Evolutionary conservation across 2,329 filamentous ascomycete genomes (phyloP).

Genomic region (Colletotrichum sp.): DNA sequence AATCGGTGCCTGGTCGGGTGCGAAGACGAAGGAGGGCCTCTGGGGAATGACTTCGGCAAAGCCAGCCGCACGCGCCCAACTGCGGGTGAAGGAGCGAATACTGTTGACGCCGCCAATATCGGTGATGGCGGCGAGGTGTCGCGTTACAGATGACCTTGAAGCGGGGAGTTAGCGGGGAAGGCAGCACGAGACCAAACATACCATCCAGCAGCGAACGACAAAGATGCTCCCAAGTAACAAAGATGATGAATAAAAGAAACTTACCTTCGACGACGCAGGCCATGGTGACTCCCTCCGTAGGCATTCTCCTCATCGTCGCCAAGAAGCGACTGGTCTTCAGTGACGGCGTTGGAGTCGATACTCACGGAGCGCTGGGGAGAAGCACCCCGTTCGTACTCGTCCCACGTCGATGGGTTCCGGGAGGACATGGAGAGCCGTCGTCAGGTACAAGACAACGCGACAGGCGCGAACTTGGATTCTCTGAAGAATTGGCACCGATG

Average conservation of each 20-base stretch:
- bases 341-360: constrained; percentile 44
- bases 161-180: neutral
- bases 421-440: constrained; percentile 19
- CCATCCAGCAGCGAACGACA: neutral
- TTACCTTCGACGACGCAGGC: constrained; percentile 41
- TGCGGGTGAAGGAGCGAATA: constrained; percentile 90
- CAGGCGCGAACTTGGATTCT: neutral
- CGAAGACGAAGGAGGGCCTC: constrained; percentile 74
- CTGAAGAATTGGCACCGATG: neutral
- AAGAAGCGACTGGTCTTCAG: constrained; percentile 52
- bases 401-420: constrained; percentile 49
- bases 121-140: constrained; percentile 60
- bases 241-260: neutral
- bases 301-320: constrained; percentile 41
- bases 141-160: constrained; percentile 62
- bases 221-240: neutral
- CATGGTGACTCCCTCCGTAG: constrained; percentile 25
- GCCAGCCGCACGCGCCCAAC: constrained; percentile 87
- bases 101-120: constrained; percentile 92
- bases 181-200: constrained; percentile 29
- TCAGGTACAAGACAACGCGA: neutral
- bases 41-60: constrained; percentile 89
- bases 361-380: constrained; percentile 45
- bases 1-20: constrained; percentile 58
- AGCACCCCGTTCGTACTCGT: constrained; percentile 48